Percentiles rank a stretch among this genome's conserved stretches.
These are phyloP conservation scores for Moelleriella libera DNA, from an alignment of 2,329 filamentous ascomycete genomes.

Conservation along the genomic window DNA sequence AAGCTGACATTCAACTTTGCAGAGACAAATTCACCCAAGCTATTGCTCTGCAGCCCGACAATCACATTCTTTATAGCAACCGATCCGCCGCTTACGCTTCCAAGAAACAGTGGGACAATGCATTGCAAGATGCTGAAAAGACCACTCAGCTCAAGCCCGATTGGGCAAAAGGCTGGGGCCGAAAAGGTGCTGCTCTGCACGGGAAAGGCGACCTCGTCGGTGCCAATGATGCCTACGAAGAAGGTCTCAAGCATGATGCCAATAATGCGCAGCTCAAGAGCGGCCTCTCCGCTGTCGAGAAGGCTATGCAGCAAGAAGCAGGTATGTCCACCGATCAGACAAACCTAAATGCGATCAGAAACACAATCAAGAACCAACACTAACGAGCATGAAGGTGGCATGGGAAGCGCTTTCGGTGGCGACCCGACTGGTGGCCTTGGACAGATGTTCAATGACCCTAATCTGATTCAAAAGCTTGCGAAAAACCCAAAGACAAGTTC, in stretches of 20 bases:
- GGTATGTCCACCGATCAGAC: slow-evolving; percentile 10
- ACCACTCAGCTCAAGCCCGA: slow-evolving; percentile 90
- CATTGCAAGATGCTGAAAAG: slow-evolving; percentile 82
- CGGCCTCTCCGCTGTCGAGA: slow-evolving; percentile 70
- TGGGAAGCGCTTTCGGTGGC: slow-evolving; percentile 23
- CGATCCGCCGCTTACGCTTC: slow-evolving; percentile 80
- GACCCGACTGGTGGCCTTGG: slow-evolving; percentile 68
- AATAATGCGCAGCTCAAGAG: slow-evolving; percentile 87
- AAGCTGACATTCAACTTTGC: slow-evolving; percentile 1
- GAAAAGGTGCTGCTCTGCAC: slow-evolving; percentile 84
- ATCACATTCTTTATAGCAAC: slow-evolving; percentile 98
- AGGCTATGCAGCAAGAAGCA: slow-evolving; percentile 58
- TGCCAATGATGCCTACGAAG: slow-evolving; percentile 80
- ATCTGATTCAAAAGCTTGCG: slow-evolving; percentile 80
- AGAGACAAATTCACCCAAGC: slow-evolving; percentile 93
- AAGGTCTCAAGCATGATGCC: slow-evolving; percentile 86
- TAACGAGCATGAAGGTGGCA: neutral
- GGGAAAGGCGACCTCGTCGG: slow-evolving; percentile 74
- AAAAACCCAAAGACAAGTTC: slow-evolving; percentile 83
- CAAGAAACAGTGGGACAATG: slow-evolving; percentile 73
- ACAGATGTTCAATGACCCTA: slow-evolving; percentile 87
- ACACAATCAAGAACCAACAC: neutral
- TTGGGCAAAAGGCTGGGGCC: slow-evolving; percentile 93
- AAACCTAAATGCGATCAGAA: neutral
- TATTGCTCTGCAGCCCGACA: slow-evolving; percentile 72